Percentiles rank a stretch among this genome's conserved stretches.
These are phyloP conservation scores for Meripilus lineatus DNA, from an alignment of 1,284 basidiomycete genomes.

Conservation along the genomic window DNA sequence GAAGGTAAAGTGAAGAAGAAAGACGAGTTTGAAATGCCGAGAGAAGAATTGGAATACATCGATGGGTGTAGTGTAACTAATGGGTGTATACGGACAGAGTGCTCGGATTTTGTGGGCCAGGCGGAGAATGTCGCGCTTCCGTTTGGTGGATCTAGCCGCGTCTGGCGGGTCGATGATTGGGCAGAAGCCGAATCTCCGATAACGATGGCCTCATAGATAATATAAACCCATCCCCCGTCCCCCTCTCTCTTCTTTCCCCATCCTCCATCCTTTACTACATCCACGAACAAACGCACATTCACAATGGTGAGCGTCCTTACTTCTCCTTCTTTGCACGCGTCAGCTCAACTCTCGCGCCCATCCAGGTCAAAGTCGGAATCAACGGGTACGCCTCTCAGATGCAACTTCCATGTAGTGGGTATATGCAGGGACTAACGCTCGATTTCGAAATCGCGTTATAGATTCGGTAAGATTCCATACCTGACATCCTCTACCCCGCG, in stretches of 20 bases:
- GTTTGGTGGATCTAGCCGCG: slow-evolving; percentile 3
- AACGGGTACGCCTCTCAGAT: slow-evolving; percentile 60
- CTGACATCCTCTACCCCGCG: not conserved
- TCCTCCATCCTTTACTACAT: slow-evolving; percentile 1
- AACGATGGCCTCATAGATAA: slow-evolving; percentile 3
- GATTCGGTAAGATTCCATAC: slow-evolving; percentile 68
- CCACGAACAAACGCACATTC: not conserved
- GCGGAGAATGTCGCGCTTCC: not conserved
- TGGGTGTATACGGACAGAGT: not conserved
- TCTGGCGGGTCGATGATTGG: not conserved
- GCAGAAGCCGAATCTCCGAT: slow-evolving; percentile 7
- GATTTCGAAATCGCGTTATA: too few relatives aligned
- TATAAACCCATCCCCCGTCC: slow-evolving; percentile 2
- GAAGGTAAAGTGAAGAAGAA: too few relatives aligned
- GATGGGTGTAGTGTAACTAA: too few relatives aligned
- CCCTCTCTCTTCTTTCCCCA: slow-evolving; percentile 1
- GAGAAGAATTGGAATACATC: too few relatives aligned
- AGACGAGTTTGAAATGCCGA: too few relatives aligned
- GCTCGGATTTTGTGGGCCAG: not conserved
- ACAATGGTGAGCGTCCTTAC: not conserved
- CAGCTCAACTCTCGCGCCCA: not conserved
- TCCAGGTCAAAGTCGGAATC: slow-evolving; percentile 83
- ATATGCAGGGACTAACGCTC: too few relatives aligned
- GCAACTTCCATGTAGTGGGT: too few relatives aligned
- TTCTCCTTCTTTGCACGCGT: not conserved